A percentile compares a stretch with the other conserved stretches of the same genome.
Conservation (phyloP, 441 rosid species). For the Corymbia citriodora region DNA sequence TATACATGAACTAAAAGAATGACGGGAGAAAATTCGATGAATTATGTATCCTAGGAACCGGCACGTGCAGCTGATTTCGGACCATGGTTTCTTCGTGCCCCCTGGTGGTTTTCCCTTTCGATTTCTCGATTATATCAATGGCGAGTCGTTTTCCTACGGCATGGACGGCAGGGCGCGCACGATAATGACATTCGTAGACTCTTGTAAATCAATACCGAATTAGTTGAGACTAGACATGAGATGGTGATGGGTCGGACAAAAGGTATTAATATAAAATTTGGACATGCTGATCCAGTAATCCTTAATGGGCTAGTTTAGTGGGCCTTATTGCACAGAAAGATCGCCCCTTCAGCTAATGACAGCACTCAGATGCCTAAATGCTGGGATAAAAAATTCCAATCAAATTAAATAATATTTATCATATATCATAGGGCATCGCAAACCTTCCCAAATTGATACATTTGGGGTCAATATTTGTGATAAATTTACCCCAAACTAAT, state of each 20-base stretch:
- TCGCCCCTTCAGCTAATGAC: background rate
- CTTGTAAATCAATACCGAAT: background rate
- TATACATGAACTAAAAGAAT: background rate
- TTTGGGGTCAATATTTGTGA: too few species aligned
- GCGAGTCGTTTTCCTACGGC: background rate
- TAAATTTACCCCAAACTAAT: too few species aligned
- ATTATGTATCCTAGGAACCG: background rate
- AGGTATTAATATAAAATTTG: background rate
- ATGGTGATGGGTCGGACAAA: background rate
- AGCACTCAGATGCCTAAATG: background rate
- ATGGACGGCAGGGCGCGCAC: background rate
- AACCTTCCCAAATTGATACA: rapidly evolving
- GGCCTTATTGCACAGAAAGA: background rate
- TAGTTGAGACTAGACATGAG: background rate
- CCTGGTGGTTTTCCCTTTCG: too few species aligned
- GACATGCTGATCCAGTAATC: background rate
- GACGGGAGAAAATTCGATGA: background rate
- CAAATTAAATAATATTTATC: background rate
- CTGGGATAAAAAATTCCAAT: background rate
- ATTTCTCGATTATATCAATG: background rate
- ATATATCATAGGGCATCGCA: too few species aligned
- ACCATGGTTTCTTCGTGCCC: background rate
- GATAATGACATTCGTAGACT: too few species aligned
- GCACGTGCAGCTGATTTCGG: background rate
- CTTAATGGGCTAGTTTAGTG: background rate